Conservation (phyloP, 2,329 filamentous ascomycete genomes). For the Moelleriella libera region DNA sequence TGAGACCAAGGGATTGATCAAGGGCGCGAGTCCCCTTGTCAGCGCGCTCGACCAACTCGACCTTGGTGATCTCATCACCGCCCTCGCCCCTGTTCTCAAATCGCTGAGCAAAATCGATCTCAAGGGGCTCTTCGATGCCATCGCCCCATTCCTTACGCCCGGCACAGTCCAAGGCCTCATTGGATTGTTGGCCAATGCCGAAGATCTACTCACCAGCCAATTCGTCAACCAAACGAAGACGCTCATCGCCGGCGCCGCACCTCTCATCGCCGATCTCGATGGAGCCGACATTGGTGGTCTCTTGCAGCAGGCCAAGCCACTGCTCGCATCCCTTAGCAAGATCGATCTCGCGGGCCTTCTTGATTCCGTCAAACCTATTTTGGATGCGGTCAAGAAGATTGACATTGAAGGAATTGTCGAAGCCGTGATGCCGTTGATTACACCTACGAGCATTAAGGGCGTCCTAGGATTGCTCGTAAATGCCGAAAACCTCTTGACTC, state of each 20-base stretch:
- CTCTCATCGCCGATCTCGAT: slow-evolving; percentile 19
- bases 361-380: slow-evolving; percentile 19
- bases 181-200: slow-evolving; percentile 21
- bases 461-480: slow-evolving; percentile 22
- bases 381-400: slow-evolving; percentile 21
- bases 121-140: slow-evolving; percentile 15
- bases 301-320: slow-evolving; percentile 18
- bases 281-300: slow-evolving; percentile 23
- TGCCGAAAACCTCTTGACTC: slow-evolving; percentile 21
- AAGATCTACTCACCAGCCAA: slow-evolving; percentile 19
- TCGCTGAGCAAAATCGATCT: slow-evolving; percentile 18
- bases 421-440: slow-evolving; percentile 23
- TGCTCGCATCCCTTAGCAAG: slow-evolving; percentile 19
- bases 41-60: slow-evolving; percentile 11
- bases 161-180: slow-evolving; percentile 18
- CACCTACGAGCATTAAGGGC: slow-evolving; percentile 20
- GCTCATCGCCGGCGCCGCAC: slow-evolving; percentile 21
- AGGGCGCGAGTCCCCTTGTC: slow-evolving; percentile 12
- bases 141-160: slow-evolving; percentile 20
- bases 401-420: slow-evolving; percentile 21
- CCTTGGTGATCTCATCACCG: slow-evolving; percentile 11
- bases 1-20: slow-evolving; percentile 13
- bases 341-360: slow-evolving; percentile 20
- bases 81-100: slow-evolving; percentile 12
- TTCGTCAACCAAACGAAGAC: slow-evolving; percentile 27